These are phyloP conservation scores for Macrophomina phaseolina DNA, from an alignment of 2,329 filamentous ascomycete genomes.

Conservation along the genomic window DNA sequence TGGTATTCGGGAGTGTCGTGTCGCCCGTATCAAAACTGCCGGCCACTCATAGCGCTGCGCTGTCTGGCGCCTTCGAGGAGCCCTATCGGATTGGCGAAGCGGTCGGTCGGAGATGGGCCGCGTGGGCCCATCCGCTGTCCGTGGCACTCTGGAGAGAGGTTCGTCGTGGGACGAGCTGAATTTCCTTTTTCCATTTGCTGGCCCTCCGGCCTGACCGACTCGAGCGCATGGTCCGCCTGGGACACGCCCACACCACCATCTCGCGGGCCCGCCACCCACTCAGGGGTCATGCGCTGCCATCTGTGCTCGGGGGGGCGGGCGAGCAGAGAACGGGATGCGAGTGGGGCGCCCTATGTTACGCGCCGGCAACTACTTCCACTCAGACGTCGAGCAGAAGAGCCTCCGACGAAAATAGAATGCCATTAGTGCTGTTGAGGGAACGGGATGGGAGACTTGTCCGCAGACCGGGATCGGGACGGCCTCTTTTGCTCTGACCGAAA, in stretches of 20 bases:
- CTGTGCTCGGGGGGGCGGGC: background rate
- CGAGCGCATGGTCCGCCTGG: conserved; percentile 19
- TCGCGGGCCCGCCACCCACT: conserved; percentile 2
- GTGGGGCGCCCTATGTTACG: conserved; percentile 4
- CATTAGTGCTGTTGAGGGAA: background rate
- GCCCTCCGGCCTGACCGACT: conserved; percentile 14
- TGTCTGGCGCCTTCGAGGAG: background rate
- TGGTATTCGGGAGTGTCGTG: conserved; percentile 15
- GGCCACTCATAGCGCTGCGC: conserved; percentile 6
- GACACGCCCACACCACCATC: background rate
- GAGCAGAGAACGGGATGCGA: background rate
- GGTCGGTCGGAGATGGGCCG: background rate
- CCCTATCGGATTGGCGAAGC: background rate
- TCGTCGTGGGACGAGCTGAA: conserved; percentile 2
- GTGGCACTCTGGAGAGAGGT: background rate
- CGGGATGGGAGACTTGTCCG: background rate
- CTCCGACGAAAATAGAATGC: background rate
- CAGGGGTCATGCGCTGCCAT: conserved; percentile 5
- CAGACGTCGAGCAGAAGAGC: background rate
- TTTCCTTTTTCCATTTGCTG: conserved; percentile 20
- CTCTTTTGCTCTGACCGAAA: background rate
- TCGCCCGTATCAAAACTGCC: background rate
- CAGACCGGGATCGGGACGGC: background rate
- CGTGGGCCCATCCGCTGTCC: background rate
- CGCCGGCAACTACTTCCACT: conserved; percentile 3